Evolutionary conservation across 441 rosid species (phyloP), one percentile per base, ranked within the genome.

Genomic region (Geranium incanum): DNA sequence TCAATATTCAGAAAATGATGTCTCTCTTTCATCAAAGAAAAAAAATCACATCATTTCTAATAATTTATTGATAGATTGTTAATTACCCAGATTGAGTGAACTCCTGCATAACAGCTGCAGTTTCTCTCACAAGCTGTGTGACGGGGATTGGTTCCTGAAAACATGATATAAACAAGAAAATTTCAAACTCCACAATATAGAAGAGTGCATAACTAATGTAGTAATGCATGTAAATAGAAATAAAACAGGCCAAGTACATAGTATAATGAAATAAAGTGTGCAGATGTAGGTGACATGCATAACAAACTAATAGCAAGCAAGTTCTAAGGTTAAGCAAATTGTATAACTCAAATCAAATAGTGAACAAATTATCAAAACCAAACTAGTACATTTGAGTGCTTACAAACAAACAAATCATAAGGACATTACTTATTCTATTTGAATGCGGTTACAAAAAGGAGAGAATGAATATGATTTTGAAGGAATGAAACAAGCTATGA

Each of bases 51-150:
- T 39, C 2, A 4, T 7, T 39, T 39, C 43, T 39, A 39, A 4
- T 39, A 39, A 7, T 39, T 39, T 28, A 28, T 39, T 39, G 43
- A 7, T 39, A 4, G 43, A 39, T 39, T 39, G 43, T 39, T 39
- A 39, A 62, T 85, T 84, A 94, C 98, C 98, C 98, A 9, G 98
- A 94, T 69, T 91, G 97, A 71, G 98, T 94, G 80, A 94, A 94
- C 86, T 94, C 98, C 78, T 94, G 98, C 97, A 94, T 94, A 55
- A 94, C 97, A 77, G 97, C 92, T 45, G 98, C 97, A 57, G 91
- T 94, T 81, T 94, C 98, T 87, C 97, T 87, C 48, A 94, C 98
- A 75, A 94, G 95, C 75, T 94, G 97, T 0, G 96, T 91, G 68
- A 94, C 96, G 15, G 97, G 98, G 72, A 94, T 91, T 66, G 95